Base-by-base conservation (phyloP, 163 green algal genomes). In the Chlamydomonas reinhardtii region DNA sequence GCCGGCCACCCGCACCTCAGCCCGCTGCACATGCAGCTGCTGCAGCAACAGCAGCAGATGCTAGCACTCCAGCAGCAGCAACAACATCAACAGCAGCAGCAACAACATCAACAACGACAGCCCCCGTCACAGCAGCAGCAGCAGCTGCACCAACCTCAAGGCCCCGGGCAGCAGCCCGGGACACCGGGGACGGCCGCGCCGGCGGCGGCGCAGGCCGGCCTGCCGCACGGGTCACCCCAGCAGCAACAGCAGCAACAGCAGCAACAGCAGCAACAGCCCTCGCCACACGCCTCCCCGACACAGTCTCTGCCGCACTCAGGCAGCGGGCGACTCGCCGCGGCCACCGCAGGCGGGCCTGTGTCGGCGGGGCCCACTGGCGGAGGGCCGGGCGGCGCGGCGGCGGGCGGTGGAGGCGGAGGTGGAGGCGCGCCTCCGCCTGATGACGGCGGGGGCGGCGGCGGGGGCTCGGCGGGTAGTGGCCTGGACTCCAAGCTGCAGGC, bases 401-500 rank as follows among this genome's bases (percentile, higher is more conserved):
- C 16, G 35, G 74, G 89, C 70, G 71, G 66, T 73, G 64, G 80
- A 75, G 64, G 77, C 56, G 32, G 64, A 17, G 71, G 39, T 19
- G 31, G 35, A 25, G 71, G 72, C 69, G 80, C 81, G 1, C 48
- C 48, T 17, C 1, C 48, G 48, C 9, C 48, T 1, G 64, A 35
- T 19, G 29, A 25, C 9, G 68, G 62, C 24, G 71, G 77, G 39
- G 86, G 74, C 24, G 71, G 77, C 39, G 86, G 74, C 73, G 64
- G 77, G 54, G 32, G 76, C 17, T 16, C 32, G 0, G 52, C 17
- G 2, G 73, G 52, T 22, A 77, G 64, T 8, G 88, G 90, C 3
- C 82, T 97, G 61, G 92, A 97, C 74, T 90, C 89, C 37, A 94
- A 93, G 71, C 91, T 98, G 65, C 73, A 91, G 12, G 84, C 92